phyloP scores from a whole-genome alignment of 2,329 filamentous ascomycete genomes.

The Colletotrichum cuscutae region DNA sequence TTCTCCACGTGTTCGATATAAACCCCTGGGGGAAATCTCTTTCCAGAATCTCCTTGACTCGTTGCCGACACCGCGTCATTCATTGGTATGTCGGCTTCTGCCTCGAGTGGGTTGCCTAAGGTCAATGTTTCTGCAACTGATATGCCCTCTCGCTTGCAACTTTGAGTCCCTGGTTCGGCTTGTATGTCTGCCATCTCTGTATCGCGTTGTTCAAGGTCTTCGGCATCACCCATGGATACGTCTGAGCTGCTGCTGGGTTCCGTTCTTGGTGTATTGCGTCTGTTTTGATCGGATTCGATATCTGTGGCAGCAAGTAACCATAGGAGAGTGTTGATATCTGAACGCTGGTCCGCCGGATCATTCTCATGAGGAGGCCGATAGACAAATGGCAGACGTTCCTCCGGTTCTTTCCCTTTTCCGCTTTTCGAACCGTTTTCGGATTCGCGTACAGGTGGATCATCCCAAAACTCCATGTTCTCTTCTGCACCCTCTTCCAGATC shows the following conservation, averaged over 20 bases:
- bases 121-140: neutral
- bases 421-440: neutral
- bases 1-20: neutral
- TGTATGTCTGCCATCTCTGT: neutral
- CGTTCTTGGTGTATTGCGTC: neutral
- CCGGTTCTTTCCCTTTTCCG: neutral
- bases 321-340: neutral
- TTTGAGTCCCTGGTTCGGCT: neutral
- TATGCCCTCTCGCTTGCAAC: neutral
- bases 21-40: neutral
- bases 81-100: neutral
- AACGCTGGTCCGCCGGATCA: neutral
- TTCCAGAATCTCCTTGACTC: neutral
- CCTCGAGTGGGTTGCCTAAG: neutral
- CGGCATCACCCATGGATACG: neutral
- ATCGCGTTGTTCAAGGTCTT: neutral
- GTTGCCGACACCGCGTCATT: neutral
- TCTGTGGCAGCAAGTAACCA: neutral
- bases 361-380: neutral
- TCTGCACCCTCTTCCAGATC: neutral
- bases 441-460: neutral
- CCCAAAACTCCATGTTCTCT: neutral
- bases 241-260: neutral
- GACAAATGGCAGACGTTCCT: neutral
- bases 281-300: neutral